Evolutionary conservation across 192 early-diverging fungal genomes (phyloP), one percentile per base, ranked within the genome.

Genomic region (Chytriomyces sp.): DNA sequence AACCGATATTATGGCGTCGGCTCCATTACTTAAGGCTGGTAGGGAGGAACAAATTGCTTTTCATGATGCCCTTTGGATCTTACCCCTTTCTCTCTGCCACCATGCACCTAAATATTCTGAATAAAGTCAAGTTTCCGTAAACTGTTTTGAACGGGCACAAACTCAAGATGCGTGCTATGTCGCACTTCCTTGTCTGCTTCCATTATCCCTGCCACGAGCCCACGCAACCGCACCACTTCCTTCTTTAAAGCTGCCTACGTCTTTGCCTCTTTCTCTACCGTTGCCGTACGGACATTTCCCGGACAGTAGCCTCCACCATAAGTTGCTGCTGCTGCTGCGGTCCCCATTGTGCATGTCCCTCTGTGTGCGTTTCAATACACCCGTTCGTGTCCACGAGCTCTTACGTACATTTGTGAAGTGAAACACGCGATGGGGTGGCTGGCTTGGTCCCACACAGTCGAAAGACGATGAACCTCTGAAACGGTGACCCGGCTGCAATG

Each of bases 61-160:
- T n/a, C n/a, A n/a, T n/a, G n/a, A n/a, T n/a, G n/a, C n/a, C n/a
- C n/a, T n/a, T n/a, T n/a, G n/a, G n/a, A n/a, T n/a, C n/a, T n/a
- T n/a, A n/a, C n/a, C n/a, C n/a, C n/a, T n/a, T n/a, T n/a, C n/a
- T n/a, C n/a, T n/a, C n/a, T n/a, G n/a, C n/a, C n/a, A n/a, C n/a
- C n/a, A n/a, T n/a, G n/a, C n/a, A n/a, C n/a, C n/a, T n/a, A n/a
- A n/a, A n/a, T n/a, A n/a, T n/a, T n/a, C n/a, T n/a, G n/a, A n/a
- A n/a, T n/a, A n/a, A n/a, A n/a, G n/a, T 52, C 44, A 37, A 68
- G 1, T 26, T 68, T 68, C 5, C 26, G 31, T 33, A 68, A 68
- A 33, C 65, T 55, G 5, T 31, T 52, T 33, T 55, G n/a, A 30
- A 68, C 55, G 10, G 65, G 65, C 5, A 25, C 65, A 68, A 68